Conservation (phyloP, 2,329 filamentous ascomycete genomes). For the Cylindrodendrum hubeiense region DNA sequence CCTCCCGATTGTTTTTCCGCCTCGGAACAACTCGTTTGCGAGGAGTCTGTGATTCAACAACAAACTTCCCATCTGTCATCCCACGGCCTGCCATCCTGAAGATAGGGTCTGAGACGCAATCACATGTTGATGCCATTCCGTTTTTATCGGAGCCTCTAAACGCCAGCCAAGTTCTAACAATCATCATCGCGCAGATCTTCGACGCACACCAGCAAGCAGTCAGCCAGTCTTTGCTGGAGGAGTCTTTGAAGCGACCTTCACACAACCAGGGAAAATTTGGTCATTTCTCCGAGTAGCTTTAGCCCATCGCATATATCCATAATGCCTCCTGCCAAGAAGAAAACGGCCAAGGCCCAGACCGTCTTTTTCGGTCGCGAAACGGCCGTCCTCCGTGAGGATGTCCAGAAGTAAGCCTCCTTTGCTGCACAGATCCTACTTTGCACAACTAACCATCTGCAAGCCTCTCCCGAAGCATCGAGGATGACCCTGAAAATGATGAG, state of each 20-base stretch:
- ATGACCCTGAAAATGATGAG: constrained; percentile 26
- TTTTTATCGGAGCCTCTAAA: background rate
- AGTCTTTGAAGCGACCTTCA: background rate
- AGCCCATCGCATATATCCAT: background rate
- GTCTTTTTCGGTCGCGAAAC: constrained; percentile 41
- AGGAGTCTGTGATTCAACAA: constrained; percentile 4
- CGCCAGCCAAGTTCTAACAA: background rate
- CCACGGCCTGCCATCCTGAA: background rate
- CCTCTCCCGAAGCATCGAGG: constrained; percentile 25
- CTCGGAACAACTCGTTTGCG: background rate
- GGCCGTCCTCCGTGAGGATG: constrained; percentile 21
- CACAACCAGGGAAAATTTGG: background rate
- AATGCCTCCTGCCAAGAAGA: constrained; percentile 30
- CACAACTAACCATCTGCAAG: constrained; percentile 19
- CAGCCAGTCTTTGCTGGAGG: background rate
- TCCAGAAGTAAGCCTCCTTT: constrained; percentile 22
- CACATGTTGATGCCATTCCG: background rate
- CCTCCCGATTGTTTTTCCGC: background rate
- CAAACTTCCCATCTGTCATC: background rate
- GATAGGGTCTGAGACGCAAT: background rate
- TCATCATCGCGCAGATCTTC: too few species aligned
- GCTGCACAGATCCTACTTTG: too few species aligned
- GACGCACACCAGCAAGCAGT: background rate
- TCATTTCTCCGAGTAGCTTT: background rate
- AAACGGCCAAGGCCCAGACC: constrained; percentile 17